Conservation (phyloP, 1,139 yeast genomes). For the Saccharomycopsis phalli region DNA sequence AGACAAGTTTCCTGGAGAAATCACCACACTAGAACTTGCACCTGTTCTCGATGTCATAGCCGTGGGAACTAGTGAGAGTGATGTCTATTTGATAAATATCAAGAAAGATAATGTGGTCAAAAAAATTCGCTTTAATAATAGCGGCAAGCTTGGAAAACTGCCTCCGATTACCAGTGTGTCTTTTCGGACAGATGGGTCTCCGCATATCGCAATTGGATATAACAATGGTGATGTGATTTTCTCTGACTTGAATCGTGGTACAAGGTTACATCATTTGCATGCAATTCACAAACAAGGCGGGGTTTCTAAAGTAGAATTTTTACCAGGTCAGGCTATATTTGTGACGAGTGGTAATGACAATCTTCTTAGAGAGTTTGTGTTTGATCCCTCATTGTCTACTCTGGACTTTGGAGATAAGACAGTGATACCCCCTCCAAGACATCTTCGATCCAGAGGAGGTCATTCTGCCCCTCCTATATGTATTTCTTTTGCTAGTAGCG, state of each 20-base stretch:
- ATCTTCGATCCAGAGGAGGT: conserved; percentile 90
- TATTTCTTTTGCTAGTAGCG: conserved; percentile 69
- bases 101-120: conserved; percentile 55
- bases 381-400: conserved; percentile 79
- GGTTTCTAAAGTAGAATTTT: conserved; percentile 62
- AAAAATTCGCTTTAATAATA: conserved; percentile 30
- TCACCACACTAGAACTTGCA: conserved; percentile 65
- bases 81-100: conserved; percentile 56
- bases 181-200: conserved; percentile 85
- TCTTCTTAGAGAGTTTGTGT: conserved; percentile 79
- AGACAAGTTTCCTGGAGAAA: conserved; percentile 22
- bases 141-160: conserved; percentile 26
- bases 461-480: conserved; percentile 86
- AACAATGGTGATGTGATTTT: conserved; percentile 77
- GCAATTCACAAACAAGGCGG: conserved; percentile 82
- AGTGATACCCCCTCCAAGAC: conserved; percentile 77
- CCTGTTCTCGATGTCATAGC: conserved; percentile 85
- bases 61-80: conserved; percentile 65
- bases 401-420: conserved; percentile 35
- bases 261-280: conserved; percentile 69
- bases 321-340: conserved; percentile 87
- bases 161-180: conserved; percentile 58
- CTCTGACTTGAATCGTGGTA: conserved; percentile 65
- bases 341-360: conserved; percentile 94
- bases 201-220: conserved; percentile 77